Evolutionary conservation across 2,329 filamentous ascomycete species (phyloP).

Genomic region (Cladobotryum protrusum): DNA sequence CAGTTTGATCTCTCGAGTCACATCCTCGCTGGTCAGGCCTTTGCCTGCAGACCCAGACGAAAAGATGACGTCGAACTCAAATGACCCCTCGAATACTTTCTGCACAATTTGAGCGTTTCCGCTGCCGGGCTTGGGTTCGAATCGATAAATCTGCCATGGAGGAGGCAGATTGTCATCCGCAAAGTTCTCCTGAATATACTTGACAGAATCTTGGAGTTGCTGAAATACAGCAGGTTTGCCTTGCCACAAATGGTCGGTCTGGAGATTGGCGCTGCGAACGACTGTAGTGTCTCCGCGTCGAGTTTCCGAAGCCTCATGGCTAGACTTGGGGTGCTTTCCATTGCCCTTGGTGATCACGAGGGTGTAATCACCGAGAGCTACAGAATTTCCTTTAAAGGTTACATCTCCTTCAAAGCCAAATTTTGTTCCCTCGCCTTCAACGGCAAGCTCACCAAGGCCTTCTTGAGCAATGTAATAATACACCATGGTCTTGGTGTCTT

Average conservation of each 20-base stretch:
- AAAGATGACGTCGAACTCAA: constrained; percentile 91
- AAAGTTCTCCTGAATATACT: constrained; percentile 42
- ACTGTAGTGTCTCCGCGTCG: constrained; percentile 72
- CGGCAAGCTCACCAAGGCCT: constrained; percentile 59
- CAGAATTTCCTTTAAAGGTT: constrained; percentile 62
- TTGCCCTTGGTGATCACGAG: constrained; percentile 68
- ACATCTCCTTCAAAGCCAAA: constrained; percentile 55
- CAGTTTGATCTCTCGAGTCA: constrained; percentile 63
- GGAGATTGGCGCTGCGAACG: constrained; percentile 63
- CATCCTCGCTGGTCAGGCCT: constrained; percentile 51
- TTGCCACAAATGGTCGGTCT: constrained; percentile 73
- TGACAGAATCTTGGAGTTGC: constrained; percentile 46
- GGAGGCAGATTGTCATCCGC: constrained; percentile 65
- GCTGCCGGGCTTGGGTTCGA: constrained; percentile 58
- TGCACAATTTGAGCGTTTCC: constrained; percentile 87
- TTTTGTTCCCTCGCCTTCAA: constrained; percentile 47
- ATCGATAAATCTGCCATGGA: constrained; percentile 77
- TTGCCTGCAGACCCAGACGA: constrained; percentile 65
- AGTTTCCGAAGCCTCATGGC: constrained; percentile 58
- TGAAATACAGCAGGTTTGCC: constrained; percentile 59
- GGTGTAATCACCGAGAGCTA: constrained; percentile 71
- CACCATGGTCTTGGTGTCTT: constrained; percentile 66
- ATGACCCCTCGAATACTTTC: constrained; percentile 83
- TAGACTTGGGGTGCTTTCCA: constrained; percentile 54
- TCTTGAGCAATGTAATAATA: constrained; percentile 81